Conservation (phyloP, 2,329 filamentous ascomycete genomes). For the Metarhizium rileyi region DNA sequence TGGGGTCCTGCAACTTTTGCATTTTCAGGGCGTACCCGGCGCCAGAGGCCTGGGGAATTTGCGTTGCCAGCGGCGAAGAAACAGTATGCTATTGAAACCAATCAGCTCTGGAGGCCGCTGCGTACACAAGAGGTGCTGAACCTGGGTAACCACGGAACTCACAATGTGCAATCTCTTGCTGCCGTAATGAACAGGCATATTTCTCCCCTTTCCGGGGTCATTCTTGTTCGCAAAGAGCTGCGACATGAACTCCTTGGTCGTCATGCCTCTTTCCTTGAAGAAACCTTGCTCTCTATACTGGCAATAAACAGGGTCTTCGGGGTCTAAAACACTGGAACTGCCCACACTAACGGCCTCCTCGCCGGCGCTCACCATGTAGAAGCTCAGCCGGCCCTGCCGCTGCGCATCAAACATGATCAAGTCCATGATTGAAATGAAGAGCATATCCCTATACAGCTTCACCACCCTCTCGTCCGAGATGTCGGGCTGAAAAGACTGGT, state of each 20-base stretch:
- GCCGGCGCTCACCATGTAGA: constrained; percentile 95
- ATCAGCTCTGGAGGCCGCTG: background rate
- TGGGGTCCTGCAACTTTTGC: constrained; percentile 63
- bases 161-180: constrained; percentile 76
- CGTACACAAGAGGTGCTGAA: too few relatives aligned
- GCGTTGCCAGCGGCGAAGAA: constrained; percentile 72
- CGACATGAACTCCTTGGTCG: constrained; percentile 82
- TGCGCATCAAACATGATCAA: constrained; percentile 97
- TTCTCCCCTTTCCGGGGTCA: constrained; percentile 72
- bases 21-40: constrained; percentile 83
- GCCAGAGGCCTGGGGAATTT: constrained; percentile 80
- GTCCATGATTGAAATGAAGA: constrained; percentile 76
- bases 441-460: constrained; percentile 56
- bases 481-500: constrained; percentile 59
- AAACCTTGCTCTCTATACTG: constrained; percentile 94
- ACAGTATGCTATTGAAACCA: constrained; percentile 58
- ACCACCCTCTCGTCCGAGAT: constrained; percentile 53
- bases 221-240: constrained; percentile 84
- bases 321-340: constrained; percentile 71
- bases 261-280: constrained; percentile 82
- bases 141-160: constrained; percentile 19
- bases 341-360: constrained; percentile 93
- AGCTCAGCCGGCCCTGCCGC: constrained; percentile 83
- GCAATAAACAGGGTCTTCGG: constrained; percentile 82
- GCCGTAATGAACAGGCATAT: constrained; percentile 97